phyloP scores from a whole-genome alignment of 306 rosid species.

The Casuarina glauca region DNA sequence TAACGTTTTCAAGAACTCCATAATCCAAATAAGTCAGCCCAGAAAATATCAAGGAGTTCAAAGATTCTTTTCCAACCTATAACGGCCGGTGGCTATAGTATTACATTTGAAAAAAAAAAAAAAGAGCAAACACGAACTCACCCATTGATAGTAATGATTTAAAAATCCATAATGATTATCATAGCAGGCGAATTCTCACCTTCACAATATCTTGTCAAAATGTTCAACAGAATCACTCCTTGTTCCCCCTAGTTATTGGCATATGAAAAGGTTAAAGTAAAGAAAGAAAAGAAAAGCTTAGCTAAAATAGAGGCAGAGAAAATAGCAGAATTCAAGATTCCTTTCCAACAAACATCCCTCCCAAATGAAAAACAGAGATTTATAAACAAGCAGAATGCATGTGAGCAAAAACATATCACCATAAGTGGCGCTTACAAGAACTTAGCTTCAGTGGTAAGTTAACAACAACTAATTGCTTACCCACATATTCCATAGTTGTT shows the following conservation, averaged over 20 bases:
- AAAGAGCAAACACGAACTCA: neutral
- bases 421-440: no score
- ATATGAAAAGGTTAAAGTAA: neutral
- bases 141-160: neutral
- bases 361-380: neutral
- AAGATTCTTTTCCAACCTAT: neutral
- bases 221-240: constrained; percentile 39
- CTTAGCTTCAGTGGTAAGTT: neutral
- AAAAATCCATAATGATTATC: neutral
- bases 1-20: neutral
- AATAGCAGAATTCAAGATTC: neutral
- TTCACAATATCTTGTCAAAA: constrained; percentile 42
- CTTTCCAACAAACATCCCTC: neutral
- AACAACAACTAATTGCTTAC: neutral
- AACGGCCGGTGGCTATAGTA: neutral
- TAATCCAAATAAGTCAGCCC: neutral
- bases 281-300: neutral
- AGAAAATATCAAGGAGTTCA: neutral
- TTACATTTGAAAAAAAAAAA: neutral
- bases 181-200: constrained; percentile 31
- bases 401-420: no score
- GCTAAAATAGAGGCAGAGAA: neutral
- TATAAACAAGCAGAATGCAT: neutral
- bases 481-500: neutral
- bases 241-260: constrained; percentile 35